Conservation (phyloP, 345 rosid genomes). For the Dipteronia sinensis region DNA sequence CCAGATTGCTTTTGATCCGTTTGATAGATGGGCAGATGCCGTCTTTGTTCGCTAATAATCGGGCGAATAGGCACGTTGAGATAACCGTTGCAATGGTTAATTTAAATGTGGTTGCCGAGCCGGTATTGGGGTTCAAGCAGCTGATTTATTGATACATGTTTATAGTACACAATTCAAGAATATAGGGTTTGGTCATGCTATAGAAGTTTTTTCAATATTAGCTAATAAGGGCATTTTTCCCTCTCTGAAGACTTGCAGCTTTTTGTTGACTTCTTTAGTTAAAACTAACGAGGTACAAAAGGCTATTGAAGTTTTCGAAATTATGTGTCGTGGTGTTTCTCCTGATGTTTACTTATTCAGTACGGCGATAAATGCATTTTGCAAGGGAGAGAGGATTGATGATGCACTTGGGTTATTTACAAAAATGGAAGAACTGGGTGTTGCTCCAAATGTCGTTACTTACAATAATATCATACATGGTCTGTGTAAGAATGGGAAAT, state of each 20-base stretch:
- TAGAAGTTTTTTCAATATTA: slow-evolving; percentile 51
- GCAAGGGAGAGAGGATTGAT: slow-evolving; percentile 57
- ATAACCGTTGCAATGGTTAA: slow-evolving; percentile 50
- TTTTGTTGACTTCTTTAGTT: slow-evolving; percentile 63
- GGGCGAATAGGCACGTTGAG: slow-evolving; percentile 34
- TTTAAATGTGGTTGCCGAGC: slow-evolving; percentile 36
- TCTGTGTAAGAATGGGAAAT: slow-evolving; percentile 59
- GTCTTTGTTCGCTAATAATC: slow-evolving; percentile 24
- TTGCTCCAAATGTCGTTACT: slow-evolving; percentile 64
- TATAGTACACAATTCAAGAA: slow-evolving; percentile 62
- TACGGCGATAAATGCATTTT: slow-evolving; percentile 60
- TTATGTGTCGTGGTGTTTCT: slow-evolving; percentile 44
- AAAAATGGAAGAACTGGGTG: slow-evolving; percentile 55
- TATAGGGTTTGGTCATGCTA: slow-evolving; percentile 47
- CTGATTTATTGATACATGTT: slow-evolving; percentile 65
- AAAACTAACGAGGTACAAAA: slow-evolving; percentile 55
- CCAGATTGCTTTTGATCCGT: slow-evolving; percentile 59
- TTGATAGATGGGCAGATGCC: slow-evolving; percentile 63
- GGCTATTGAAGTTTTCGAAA: slow-evolving; percentile 53
- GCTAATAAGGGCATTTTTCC: slow-evolving; percentile 59
- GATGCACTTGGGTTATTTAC: slow-evolving; percentile 53
- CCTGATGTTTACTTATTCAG: slow-evolving; percentile 75
- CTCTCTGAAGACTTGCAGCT: slow-evolving; percentile 57
- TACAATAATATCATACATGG: slow-evolving; percentile 77
- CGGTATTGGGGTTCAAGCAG: slow-evolving; percentile 31